These are phyloP conservation scores for Xenoacremonium recifei DNA, from an alignment of 2,329 filamentous ascomycete species.

Conservation along the genomic window DNA sequence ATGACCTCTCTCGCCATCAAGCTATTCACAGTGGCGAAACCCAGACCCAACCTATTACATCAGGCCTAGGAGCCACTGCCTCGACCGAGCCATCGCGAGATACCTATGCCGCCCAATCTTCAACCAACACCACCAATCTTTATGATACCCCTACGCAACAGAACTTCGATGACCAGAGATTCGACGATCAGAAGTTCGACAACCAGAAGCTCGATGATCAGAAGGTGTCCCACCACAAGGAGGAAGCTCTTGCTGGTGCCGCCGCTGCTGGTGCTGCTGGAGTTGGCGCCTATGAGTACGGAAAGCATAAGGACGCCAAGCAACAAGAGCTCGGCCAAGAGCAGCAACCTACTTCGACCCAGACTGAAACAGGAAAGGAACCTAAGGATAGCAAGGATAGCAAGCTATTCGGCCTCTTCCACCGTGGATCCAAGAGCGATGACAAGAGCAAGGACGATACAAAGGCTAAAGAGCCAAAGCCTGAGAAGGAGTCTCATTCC, in stretches of 20 bases:
- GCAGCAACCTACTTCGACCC: neutral
- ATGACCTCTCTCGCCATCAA: slow-evolving; percentile 4
- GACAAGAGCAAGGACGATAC: slow-evolving; percentile 3
- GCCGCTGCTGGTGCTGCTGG: neutral
- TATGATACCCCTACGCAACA: neutral
- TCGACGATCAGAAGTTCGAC: neutral
- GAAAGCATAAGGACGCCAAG: slow-evolving; percentile 1
- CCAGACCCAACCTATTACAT: too few relatives aligned
- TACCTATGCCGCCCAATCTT: neutral
- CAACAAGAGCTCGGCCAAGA: slow-evolving; percentile 9
- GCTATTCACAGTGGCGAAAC: neutral
- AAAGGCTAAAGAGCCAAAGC: slow-evolving; percentile 4
- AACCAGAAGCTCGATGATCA: slow-evolving; percentile 1
- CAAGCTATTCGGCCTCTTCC: neutral
- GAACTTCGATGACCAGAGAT: neutral
- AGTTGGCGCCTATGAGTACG: neutral
- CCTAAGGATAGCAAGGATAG: neutral
- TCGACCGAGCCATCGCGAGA: slow-evolving; percentile 1
- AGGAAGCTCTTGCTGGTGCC: slow-evolving; percentile 5
- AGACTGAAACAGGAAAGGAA: neutral
- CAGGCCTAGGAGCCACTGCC: too few relatives aligned
- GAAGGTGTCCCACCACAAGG: slow-evolving; percentile 1
- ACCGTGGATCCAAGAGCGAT: slow-evolving; percentile 10
- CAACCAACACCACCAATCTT: neutral
- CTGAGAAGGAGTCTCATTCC: slow-evolving; percentile 6